Percentiles rank a stretch among this genome's conserved stretches.
Evolutionary conservation across 129 eudicot species (phyloP).

Genomic region (Flaveria bidentis): DNA sequence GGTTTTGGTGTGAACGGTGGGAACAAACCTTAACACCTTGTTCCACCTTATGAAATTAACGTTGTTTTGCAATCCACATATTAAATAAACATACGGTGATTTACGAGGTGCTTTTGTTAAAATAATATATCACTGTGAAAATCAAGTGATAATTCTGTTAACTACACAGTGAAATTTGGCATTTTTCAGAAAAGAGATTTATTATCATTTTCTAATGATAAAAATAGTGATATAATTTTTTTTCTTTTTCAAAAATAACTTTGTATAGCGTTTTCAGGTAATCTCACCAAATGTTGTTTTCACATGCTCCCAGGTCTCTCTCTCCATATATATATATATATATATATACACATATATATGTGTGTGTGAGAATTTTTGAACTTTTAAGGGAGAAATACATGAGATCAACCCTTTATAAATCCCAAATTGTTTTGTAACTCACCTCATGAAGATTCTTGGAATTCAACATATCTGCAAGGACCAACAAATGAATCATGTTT

Average conservation of each 20-base stretch:
- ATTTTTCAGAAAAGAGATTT: background rate
- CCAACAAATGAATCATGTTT: conserved; percentile 14
- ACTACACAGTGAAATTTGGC: background rate
- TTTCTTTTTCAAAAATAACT: background rate
- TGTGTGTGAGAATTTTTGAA: background rate
- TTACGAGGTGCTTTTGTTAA: too few relatives aligned
- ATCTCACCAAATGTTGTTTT: background rate
- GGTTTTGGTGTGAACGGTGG: background rate
- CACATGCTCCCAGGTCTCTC: background rate
- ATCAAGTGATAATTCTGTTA: background rate
- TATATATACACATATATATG: too few relatives aligned
- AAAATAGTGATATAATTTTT: background rate
- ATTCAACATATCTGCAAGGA: conserved; percentile 46
- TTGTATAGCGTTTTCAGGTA: background rate
- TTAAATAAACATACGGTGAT: background rate
- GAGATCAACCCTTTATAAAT: conserved; percentile 2
- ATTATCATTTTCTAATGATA: background rate
- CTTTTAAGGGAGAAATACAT: background rate
- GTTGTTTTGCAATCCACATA: background rate
- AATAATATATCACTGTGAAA: background rate
- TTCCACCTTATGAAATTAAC: background rate
- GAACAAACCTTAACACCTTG: background rate
- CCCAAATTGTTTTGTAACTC: conserved; percentile 18
- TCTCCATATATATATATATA: background rate
- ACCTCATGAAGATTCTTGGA: conserved; percentile 53